Base-by-base conservation (phyloP, 75 land plant species). In the Azolla pinnata region DNA sequence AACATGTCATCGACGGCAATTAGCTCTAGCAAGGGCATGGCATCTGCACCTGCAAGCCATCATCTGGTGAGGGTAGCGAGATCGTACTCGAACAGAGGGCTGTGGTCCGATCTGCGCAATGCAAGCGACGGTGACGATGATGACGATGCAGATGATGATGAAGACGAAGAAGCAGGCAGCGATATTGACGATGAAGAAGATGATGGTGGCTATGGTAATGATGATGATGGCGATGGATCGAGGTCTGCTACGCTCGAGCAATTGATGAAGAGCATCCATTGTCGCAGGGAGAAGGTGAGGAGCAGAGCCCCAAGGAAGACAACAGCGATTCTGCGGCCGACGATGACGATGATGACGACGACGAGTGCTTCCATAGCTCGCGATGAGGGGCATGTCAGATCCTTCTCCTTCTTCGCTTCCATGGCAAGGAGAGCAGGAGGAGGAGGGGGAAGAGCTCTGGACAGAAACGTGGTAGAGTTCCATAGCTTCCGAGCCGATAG, bases 321-420 rank as follows among this genome's bases (percentile, higher is more conserved):
- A 27, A 25, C 54, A 1, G 18, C 54, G 17, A 40, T 2, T 20
- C 25, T 44, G 25, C 4, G 25, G 25, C 54, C 26, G 10, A 25
- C 54, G 1, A 25, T 14, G 3, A 23, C 1, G 2, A 4, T 24
- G 4, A 9, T 29, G 4, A 25, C 28, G 2, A 52, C 29, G 1
- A 10, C 29, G 2, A 23, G 49, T 18, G 48, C 62, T 16, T 8
- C 62, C 16, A 5, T 60, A 19, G 29, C 24, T 29, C 44, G 48
- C 16, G 62, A 60, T 14, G 27, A 52, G 21, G 25, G 31, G 7
- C 8, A 5, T 24, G 86, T 83, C 33, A 56, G 91, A 21, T 87
- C 87, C 29, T 54, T 74, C 59, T 87, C 91, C 1, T 87, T 87
- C 67, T 83, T 79, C 10, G 83, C 90, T 3, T 80, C 80, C 0